Evolutionary conservation across 495 filamentous ascomycete species (phyloP), one percentile per base, ranked within the genome.

Genomic region (Penicillium argentinense): DNA sequence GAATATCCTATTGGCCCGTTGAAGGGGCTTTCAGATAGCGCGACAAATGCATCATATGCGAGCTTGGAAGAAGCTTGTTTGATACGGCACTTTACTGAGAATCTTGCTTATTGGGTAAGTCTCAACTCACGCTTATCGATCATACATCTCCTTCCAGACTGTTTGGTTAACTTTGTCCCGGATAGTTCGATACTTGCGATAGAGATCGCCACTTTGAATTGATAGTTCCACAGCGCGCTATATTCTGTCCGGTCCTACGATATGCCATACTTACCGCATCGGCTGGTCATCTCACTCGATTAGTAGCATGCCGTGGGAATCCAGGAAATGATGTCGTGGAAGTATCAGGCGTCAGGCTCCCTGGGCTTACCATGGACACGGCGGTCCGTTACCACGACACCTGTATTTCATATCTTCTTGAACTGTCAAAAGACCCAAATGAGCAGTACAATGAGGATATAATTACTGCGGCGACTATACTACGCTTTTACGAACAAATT

Each of bases 401-500:
- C n/a, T 62, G 54, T 19, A 62, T 62, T 37, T 45, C 50, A 11
- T 45, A 61, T 18, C 45, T 69, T 13, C 45, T 68, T 4, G 30
- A 34, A 19, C 41, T 64, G 17, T 59, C 59, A 8, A 48, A 58
- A 18, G 63, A 68, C 37, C 49, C 54, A 0, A 50, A 51, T 11
- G 56, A 59, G 23, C 45, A 64, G 23, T 60, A 58, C 25, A 64
- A 68, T 38, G 64, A 71, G 39, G 58, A 64, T 51, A 42, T 71
- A 3, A 38, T 66, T 5, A 56, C 53, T 1, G 64, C 64, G 12
- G 53, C 59, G 2, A 56, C 65, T 5, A 67, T 68, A 8, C 44
- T 71, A 24, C 52, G 67, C 9, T 60, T 63, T 45, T 64, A 62
- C 33, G 67, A 71, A 42, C 63, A 68, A 45, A 56, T 68, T 29